Evolutionary conservation across 202 grass and related monocot genomes (phyloP).

Genomic region (Brachypodium distachyon): DNA sequence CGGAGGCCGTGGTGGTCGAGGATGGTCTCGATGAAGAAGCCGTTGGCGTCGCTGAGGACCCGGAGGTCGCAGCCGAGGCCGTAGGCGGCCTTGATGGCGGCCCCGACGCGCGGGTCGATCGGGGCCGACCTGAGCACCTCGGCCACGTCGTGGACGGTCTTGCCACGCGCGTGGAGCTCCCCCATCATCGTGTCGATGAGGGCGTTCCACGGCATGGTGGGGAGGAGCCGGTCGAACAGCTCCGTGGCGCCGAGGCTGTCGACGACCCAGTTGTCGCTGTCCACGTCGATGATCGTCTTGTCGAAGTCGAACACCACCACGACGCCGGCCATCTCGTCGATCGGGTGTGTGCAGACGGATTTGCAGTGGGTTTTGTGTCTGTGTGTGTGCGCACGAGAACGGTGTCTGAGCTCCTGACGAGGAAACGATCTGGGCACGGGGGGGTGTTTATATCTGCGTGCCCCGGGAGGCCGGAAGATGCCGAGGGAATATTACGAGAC

Average conservation of each 20-base stretch:
- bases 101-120: conserved; percentile 33
- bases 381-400: background rate
- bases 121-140: conserved; percentile 28
- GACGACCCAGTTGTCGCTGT: conserved; percentile 90
- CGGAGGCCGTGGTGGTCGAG: conserved; percentile 64
- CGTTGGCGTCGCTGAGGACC: conserved; percentile 73
- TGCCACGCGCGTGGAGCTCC: conserved; percentile 30
- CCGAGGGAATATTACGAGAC: conserved; percentile 57
- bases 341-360: too few species aligned
- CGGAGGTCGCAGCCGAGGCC: conserved; percentile 59
- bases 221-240: conserved; percentile 59
- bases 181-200: conserved; percentile 77
- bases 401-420: background rate
- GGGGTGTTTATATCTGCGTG: conserved; percentile 8
- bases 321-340: conserved; percentile 43
- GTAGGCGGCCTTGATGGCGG: conserved; percentile 33
- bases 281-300: conserved; percentile 82
- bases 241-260: conserved; percentile 54
- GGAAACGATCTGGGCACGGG: background rate
- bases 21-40: conserved; percentile 66
- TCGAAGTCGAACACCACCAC: conserved; percentile 82
- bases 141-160: conserved; percentile 34
- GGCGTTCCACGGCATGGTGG: conserved; percentile 70
- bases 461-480: conserved; percentile 34
- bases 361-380: background rate